Evolutionary conservation across 2,329 filamentous ascomycete species (phyloP).

Genomic region (Myriosclerotinia duriaeana): DNA sequence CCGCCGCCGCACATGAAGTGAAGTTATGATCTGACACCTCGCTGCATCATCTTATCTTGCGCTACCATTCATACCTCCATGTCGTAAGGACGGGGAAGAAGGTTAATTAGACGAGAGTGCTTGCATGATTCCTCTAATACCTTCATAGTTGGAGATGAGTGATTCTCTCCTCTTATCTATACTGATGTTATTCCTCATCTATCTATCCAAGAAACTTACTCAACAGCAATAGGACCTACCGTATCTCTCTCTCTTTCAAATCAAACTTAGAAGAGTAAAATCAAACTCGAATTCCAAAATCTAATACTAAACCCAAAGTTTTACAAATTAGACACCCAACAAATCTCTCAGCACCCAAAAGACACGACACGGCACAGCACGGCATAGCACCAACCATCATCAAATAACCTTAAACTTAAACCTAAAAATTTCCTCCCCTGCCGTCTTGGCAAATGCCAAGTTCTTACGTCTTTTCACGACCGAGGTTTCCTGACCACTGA

Average conservation of each 20-base stretch:
- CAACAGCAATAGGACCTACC: too few species aligned
- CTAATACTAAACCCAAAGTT: too few species aligned
- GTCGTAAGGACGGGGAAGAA: background rate
- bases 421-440: conserved; percentile 12
- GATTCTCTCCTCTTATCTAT: too few species aligned
- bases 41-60: conserved; percentile 4
- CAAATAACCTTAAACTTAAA: conserved; percentile 18
- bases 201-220: too few species aligned
- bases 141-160: too few species aligned
- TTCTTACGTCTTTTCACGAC: too few species aligned
- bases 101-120: background rate
- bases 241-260: background rate
- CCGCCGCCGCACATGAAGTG: background rate
- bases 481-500: too few species aligned
- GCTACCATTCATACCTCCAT: background rate
- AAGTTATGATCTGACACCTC: background rate
- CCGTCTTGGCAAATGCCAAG: background rate
- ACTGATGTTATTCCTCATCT: too few species aligned
- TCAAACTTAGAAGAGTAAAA: background rate
- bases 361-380: background rate
- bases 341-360: too few species aligned
- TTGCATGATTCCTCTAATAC: background rate
- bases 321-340: too few species aligned
- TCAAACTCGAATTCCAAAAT: background rate
- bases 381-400: background rate